Base-by-base conservation (phyloP, 1,284 basidiomycete species). In the Sparassis latifolia region DNA sequence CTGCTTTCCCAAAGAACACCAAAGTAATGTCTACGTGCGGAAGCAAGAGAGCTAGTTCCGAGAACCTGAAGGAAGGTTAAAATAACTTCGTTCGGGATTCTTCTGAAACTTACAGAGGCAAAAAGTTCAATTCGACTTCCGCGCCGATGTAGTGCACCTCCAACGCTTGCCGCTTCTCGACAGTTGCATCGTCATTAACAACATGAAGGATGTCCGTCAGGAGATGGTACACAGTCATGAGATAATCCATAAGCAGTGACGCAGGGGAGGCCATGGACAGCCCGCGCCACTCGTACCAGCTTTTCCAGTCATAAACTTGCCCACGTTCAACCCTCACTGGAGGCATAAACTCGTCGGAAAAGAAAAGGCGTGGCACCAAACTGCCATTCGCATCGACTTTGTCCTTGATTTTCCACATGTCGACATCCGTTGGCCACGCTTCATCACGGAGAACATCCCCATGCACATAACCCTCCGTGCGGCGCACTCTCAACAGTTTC, bases 101-200 rank as follows among this genome's bases (percentile, higher is more conserved):
- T 31, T 7, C 3, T 28, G 27, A 20, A 10, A 65, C 73, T 39
- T 47, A 73, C 73, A 72, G 43, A 31, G 73, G 73, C 28, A 75
- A 55, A 58, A 68, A 73, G 48, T 74, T 75, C 39, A 73, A 64
- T 51, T 74, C 72, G n/a, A 66, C 64, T 55, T 72, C 72, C 4
- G 65, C 60, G 9, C 71, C 71, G 5, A 74, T 55, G 33, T 69
- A 63, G 44, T 74, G 71, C 3, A 74, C 33, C 39, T 56, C 43
- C 29, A 73, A 59, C 12, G 55, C 50, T 28, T 66, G 58, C 42
- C 69, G 63, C 31, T 53, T 39, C 6, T 52, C 51, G 0, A 54
- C 32, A 33, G 60, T 67, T 7, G 54, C 49, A 38, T 47, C 58
- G 7, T 69, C 63, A 48, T 54, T 57, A 12, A 66, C 57, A 33